Base-by-base conservation (phyloP, 768 basidiomycete species). In the Rhodotorula kratochvilovae region DNA sequence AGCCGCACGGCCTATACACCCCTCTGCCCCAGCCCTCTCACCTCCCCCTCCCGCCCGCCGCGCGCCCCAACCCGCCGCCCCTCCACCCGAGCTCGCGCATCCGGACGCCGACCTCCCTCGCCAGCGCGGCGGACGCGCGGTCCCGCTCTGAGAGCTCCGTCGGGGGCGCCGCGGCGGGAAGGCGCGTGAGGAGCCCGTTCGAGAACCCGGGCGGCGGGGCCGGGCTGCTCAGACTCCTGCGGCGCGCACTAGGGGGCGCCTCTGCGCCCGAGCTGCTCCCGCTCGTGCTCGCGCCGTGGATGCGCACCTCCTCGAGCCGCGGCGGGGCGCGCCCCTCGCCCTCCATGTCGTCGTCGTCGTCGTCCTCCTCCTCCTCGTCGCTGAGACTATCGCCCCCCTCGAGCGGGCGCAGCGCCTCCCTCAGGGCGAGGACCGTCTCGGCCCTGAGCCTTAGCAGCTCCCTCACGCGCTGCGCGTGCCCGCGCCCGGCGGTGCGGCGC, bases 281-380 rank as follows among this genome's bases (percentile, higher is more conserved):
- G 27, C 36, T 53, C 17, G 50, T 46, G 7, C 21, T 35, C 11
- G 15, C 63, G 21, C 19, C 54, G 58, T 55, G 62, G 23, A 71
- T 63, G 15, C 60, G 57, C 33, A 59, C n/a, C 31, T 61, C 56
- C 3, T 43, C 61, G 21, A 71, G 36, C 11, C 56, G 51, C 17
- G 70, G 29, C 29, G 53, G n/a, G n/a, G n/a, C n/a, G n/a, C n/a
- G n/a, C n/a, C n/a, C n/a, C n/a, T n/a, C n/a, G n/a, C n/a, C n/a
- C n/a, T n/a, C 29, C 29, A 11, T 16, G n/a, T 29, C 12, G 29
- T 50, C 48, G 48, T 27, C 23, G 23, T 50, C 48, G 5, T 11
- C 8, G 25, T 50, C 48, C 11, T 23, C 48, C 23, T 25, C 48
- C 8, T 50, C 48, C n/a, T n/a, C n/a, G n/a, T n/a, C n/a, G n/a